These are phyloP conservation scores for Magnaporthiopsis incrustans DNA, from an alignment of 2,329 filamentous ascomycete genomes.

Conservation along the genomic window DNA sequence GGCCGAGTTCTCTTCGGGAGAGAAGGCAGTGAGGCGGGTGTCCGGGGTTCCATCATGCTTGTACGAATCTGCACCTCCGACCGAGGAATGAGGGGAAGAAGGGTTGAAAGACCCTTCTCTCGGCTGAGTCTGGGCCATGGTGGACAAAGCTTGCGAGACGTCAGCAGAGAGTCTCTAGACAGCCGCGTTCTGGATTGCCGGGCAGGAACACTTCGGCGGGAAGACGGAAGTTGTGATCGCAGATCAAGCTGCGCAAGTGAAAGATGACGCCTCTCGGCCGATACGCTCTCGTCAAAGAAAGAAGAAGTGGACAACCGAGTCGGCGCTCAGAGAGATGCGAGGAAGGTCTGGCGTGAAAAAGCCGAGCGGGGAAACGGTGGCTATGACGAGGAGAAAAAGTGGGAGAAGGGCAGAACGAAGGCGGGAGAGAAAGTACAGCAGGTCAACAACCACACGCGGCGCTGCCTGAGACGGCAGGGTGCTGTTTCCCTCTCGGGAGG, in stretches of 20 bases:
- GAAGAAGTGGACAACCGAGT: not conserved
- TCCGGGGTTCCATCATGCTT: constrained; percentile 52
- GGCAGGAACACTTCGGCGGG: not conserved
- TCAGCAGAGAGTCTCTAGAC: not conserved
- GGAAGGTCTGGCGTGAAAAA: not conserved
- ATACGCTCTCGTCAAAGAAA: not conserved
- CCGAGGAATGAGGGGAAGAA: constrained; percentile 43
- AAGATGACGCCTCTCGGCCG: not conserved
- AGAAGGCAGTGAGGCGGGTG: constrained; percentile 55
- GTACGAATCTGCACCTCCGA: constrained; percentile 45
- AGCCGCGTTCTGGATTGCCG: not conserved
- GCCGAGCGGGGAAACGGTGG: not conserved
- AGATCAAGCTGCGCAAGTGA: too few relatives aligned
- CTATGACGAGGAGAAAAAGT: not conserved
- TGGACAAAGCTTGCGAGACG: constrained; percentile 4
- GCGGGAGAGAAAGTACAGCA: not conserved
- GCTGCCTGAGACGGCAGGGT: not conserved
- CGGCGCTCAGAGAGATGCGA: not conserved
- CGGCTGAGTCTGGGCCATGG: constrained; percentile 29
- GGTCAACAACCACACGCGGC: not conserved
- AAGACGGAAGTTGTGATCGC: not conserved
- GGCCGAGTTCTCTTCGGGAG: constrained; percentile 46
- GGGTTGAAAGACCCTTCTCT: constrained; percentile 33
- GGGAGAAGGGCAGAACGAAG: not conserved
- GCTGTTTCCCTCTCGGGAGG: not conserved